Evolutionary conservation across 495 filamentous ascomycete genomes (phyloP).

Genomic region (Cenococcum geophilum): DNA sequence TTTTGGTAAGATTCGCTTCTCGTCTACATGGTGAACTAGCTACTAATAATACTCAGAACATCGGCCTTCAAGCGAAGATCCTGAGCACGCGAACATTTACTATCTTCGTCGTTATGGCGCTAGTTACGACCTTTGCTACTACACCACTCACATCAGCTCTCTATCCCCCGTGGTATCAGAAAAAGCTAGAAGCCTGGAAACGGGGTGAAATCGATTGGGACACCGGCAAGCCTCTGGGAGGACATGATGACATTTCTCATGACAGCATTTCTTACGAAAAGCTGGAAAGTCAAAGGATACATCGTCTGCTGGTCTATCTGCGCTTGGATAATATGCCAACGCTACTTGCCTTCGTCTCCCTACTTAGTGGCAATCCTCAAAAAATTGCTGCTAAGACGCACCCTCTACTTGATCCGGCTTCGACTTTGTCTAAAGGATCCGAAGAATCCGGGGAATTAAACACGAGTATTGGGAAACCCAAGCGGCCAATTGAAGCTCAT

Average conservation of each 20-base stretch:
- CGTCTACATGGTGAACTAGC: background rate
- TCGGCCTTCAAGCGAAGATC: conserved; percentile 87
- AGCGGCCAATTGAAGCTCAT: conserved; percentile 67
- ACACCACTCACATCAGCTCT: conserved; percentile 72
- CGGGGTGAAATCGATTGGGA: conserved; percentile 94
- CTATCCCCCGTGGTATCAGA: conserved; percentile 86
- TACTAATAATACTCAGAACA: conserved; percentile 57
- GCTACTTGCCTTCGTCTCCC: conserved; percentile 74
- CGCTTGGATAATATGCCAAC: conserved; percentile 86
- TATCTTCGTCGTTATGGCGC: conserved; percentile 97
- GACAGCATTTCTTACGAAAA: conserved; percentile 39
- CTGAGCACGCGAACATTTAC: conserved; percentile 84
- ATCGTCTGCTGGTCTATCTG: conserved; percentile 59
- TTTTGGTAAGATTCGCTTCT: conserved; percentile 57
- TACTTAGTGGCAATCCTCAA: conserved; percentile 52
- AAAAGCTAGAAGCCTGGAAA: conserved; percentile 85
- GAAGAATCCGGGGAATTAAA: conserved; percentile 6
- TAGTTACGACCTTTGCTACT: conserved; percentile 86
- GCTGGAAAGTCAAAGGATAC: conserved; percentile 39
- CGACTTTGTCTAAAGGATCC: conserved; percentile 14
- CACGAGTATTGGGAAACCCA: conserved; percentile 17
- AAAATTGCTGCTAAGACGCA: conserved; percentile 21
- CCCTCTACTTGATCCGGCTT: conserved; percentile 27
- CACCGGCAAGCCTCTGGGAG: conserved; percentile 51
- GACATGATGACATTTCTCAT: conserved; percentile 35